Evolutionary conservation across 176 grass and related monocot genomes (phyloP).

Genomic region (Oryza glaberrima): DNA sequence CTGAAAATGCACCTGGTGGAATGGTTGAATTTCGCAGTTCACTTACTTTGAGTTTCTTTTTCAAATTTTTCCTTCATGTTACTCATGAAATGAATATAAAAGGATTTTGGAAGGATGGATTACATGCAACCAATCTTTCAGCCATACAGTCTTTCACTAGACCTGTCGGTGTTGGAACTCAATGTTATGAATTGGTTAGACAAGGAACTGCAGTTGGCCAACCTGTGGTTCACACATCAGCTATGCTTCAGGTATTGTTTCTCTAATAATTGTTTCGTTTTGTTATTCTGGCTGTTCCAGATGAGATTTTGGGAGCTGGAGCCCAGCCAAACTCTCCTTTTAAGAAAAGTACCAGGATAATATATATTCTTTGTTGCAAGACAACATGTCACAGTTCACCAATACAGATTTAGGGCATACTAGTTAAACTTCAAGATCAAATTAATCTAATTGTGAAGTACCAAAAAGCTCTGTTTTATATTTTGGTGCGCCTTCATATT

Average conservation of each 20-base stretch:
- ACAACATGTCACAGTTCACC: background rate
- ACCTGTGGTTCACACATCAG: slow-evolving; percentile 80
- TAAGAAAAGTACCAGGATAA: background rate
- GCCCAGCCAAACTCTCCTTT: too few species aligned
- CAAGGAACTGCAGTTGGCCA: slow-evolving; percentile 86
- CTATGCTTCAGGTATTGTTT: slow-evolving; percentile 82
- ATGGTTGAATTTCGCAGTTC: slow-evolving; percentile 97
- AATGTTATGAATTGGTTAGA: slow-evolving; percentile 80
- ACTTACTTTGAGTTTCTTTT: slow-evolving; percentile 95
- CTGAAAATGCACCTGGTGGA: slow-evolving; percentile 90
- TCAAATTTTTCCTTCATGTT: slow-evolving; percentile 92
- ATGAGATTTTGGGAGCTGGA: too few species aligned
- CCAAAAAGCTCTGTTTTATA: too few species aligned
- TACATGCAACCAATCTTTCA: slow-evolving; percentile 57
- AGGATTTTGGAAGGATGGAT: slow-evolving; percentile 53
- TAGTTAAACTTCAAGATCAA: too few species aligned
- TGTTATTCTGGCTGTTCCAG: background rate
- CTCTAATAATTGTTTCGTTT: background rate
- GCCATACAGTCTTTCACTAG: slow-evolving; percentile 67
- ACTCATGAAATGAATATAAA: slow-evolving; percentile 77
- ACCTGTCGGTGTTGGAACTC: slow-evolving; percentile 51
- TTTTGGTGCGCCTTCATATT: too few species aligned
- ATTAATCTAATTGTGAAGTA: too few species aligned
- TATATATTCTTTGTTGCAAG: background rate
- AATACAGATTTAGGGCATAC: too few species aligned